These are phyloP conservation scores for Umbellularia californica DNA, from an alignment of 164 flowering plant genomes.

Conservation along the genomic window DNA sequence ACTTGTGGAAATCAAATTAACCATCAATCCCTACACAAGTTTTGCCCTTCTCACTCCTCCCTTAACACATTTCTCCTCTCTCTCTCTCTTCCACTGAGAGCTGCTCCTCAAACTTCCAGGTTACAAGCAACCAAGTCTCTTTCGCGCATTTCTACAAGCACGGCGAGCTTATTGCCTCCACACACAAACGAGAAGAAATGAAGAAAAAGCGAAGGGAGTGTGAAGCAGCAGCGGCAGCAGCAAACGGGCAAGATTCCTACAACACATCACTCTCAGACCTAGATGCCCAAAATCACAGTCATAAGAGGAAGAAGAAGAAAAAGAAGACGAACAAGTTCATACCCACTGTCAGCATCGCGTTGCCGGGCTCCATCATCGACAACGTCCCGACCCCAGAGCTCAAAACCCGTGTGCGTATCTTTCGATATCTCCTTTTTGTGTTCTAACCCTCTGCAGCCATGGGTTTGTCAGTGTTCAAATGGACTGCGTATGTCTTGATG, in stretches of 20 bases:
- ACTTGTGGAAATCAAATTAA: too few relatives aligned
- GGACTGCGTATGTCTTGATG: too few relatives aligned
- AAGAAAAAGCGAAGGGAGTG: not conserved
- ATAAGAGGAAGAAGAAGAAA: conserved; percentile 20
- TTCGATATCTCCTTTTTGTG: not conserved
- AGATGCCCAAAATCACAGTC: conserved; percentile 10
- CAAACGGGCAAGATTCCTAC: not conserved
- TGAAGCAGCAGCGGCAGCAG: not conserved
- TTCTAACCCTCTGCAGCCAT: not conserved
- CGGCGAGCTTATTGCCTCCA: not conserved
- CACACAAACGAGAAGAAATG: not conserved
- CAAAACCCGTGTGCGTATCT: conserved; percentile 64
- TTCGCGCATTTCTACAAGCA: not conserved
- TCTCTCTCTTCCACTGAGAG: not conserved
- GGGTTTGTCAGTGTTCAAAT: too few relatives aligned
- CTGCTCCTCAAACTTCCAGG: not conserved
- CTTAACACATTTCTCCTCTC: not conserved
- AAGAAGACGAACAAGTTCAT: conserved; percentile 13
- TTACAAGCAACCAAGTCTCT: not conserved
- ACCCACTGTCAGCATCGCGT: conserved; percentile 74
- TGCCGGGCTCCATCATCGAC: conserved; percentile 85
- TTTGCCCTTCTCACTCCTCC: not conserved
- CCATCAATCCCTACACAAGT: too few relatives aligned
- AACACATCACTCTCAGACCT: too few relatives aligned
- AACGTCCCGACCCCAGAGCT: conserved; percentile 87